Evolutionary conservation across 192 early-diverging fungal species (phyloP).

Genomic region (Podila epicladia): DNA sequence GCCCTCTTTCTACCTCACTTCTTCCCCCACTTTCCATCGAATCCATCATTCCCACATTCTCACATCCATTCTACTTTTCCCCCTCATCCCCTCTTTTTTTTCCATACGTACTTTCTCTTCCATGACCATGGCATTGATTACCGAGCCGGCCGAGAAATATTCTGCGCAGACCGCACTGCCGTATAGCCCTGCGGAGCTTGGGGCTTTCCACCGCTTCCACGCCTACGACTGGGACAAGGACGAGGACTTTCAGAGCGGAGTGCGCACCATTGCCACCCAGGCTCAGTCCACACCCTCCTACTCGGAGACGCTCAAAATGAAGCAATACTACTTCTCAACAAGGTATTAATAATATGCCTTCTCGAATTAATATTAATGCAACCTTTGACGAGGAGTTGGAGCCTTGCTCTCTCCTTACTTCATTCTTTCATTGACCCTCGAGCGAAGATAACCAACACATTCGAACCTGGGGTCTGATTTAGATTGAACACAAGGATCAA

Average conservation of each 20-base stretch:
- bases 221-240: slow-evolving; percentile 40
- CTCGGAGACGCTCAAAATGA: slow-evolving; percentile 49
- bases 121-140: slow-evolving; percentile 3
- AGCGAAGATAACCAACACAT: background rate
- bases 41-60: background rate
- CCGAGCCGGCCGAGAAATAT: slow-evolving; percentile 14
- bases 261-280: slow-evolving; percentile 27
- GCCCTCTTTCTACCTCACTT: background rate
- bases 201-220: slow-evolving; percentile 43
- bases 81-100: background rate
- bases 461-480: slow-evolving; percentile 3
- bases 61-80: background rate
- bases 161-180: slow-evolving; percentile 14
- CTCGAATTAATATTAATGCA: background rate
- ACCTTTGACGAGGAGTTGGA: background rate
- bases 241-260: slow-evolving; percentile 39
- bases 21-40: background rate
- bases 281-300: slow-evolving; percentile 13
- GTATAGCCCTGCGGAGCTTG: slow-evolving; percentile 37
- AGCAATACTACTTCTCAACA: slow-evolving; percentile 51
- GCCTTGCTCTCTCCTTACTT: background rate
- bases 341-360: slow-evolving; percentile 18
- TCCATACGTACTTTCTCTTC: background rate
- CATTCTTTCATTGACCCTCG: too few relatives aligned
- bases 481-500: slow-evolving; percentile 49